Conservation (phyloP, 2,329 filamentous ascomycete genomes). For the Aspergillus neotritici region DNA sequence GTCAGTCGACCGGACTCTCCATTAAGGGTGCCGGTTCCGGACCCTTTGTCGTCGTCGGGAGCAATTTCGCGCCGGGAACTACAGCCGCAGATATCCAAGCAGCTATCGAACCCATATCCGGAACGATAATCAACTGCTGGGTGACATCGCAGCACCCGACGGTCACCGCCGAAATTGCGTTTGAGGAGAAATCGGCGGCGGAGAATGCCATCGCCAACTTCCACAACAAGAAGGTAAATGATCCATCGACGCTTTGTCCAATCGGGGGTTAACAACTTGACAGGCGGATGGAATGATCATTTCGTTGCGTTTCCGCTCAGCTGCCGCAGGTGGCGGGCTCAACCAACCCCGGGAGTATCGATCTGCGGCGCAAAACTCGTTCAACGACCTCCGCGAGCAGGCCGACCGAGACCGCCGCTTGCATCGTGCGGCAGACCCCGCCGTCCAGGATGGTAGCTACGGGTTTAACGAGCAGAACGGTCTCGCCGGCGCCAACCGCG, state of each 20-base stretch:
- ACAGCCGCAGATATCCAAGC: constrained; percentile 61
- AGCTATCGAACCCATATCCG: constrained; percentile 51
- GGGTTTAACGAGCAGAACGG: constrained; percentile 29
- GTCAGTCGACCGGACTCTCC: constrained; percentile 41
- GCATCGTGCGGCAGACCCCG: constrained; percentile 30
- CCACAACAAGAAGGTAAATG: constrained; percentile 55
- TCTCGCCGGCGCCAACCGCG: neutral
- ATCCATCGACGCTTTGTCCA: neutral
- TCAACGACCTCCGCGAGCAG: constrained; percentile 35
- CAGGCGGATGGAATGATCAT: constrained; percentile 57
- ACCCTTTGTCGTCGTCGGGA: constrained; percentile 54
- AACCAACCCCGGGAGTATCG: constrained; percentile 11
- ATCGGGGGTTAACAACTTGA: constrained; percentile 18
- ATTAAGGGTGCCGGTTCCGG: constrained; percentile 51
- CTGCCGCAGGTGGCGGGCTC: constrained; percentile 5
- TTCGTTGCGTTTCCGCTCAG: constrained; percentile 51
- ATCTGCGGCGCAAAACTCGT: constrained; percentile 18
- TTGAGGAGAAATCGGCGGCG: constrained; percentile 50
- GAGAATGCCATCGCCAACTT: constrained; percentile 57
- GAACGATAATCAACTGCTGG: constrained; percentile 50
- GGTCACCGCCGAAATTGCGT: constrained; percentile 57
- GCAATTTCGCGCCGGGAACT: constrained; percentile 62
- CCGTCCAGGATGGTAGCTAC: constrained; percentile 36
- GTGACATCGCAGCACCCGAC: constrained; percentile 49
- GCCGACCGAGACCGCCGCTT: constrained; percentile 35